These are phyloP conservation scores for Talaromyces adpressus DNA, from an alignment of 495 filamentous ascomycete genomes.

Conservation along the genomic window DNA sequence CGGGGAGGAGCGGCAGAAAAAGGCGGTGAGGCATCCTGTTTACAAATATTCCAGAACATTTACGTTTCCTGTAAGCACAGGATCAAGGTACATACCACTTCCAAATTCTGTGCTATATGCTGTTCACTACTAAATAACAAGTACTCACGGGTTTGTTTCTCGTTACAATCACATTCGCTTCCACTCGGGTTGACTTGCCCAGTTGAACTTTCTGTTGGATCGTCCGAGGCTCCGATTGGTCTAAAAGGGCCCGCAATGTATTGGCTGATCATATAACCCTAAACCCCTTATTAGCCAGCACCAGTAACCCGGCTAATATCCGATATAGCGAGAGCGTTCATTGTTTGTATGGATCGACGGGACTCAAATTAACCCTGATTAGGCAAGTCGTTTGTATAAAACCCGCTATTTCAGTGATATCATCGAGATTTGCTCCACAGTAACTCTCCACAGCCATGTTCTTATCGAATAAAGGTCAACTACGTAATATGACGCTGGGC, in stretches of 20 bases:
- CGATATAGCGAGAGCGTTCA: background rate
- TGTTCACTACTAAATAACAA: too few relatives aligned
- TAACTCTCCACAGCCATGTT: background rate
- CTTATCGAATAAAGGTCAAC: background rate
- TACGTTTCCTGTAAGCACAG: too few relatives aligned
- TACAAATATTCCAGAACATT: background rate
- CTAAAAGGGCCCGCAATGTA: too few relatives aligned
- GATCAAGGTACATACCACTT: too few relatives aligned
- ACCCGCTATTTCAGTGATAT: background rate
- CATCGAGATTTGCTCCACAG: background rate
- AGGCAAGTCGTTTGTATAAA: background rate
- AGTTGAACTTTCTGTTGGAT: background rate
- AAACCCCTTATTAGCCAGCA: too few relatives aligned
- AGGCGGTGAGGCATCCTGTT: background rate
- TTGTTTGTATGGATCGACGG: background rate
- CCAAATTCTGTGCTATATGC: too few relatives aligned
- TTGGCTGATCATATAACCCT: too few relatives aligned
- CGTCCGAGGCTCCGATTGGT: background rate
- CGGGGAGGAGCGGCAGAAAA: background rate
- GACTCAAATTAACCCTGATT: background rate
- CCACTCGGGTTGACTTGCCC: background rate
- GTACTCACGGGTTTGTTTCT: too few relatives aligned
- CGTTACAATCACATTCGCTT: background rate
- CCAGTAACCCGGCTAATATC: background rate
- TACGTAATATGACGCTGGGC: background rate